A percentile compares a stretch with the other conserved stretches of the same genome.
Evolutionary conservation across 257 asterid species (phyloP).

Genomic region (Petunia axillaris): DNA sequence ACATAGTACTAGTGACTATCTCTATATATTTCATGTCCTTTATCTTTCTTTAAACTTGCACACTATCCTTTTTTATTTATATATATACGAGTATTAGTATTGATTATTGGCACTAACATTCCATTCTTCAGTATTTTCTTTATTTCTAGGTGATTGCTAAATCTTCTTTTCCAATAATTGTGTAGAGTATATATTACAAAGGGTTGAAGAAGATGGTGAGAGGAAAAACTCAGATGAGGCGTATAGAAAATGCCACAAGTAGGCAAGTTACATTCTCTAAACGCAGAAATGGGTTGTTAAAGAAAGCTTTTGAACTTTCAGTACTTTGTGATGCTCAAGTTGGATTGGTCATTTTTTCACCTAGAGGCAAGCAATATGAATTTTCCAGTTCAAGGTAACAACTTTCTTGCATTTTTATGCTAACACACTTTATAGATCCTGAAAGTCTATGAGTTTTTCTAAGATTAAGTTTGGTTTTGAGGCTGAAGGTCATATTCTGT

Average conservation of each 20-base stretch:
- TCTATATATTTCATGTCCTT: neutral
- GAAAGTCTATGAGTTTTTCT: neutral
- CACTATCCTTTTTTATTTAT: neutral
- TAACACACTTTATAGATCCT: neutral
- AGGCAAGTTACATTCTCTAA: constrained; percentile 94
- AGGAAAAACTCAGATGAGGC: constrained; percentile 97
- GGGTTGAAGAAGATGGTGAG: constrained; percentile 60
- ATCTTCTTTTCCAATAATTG: no score
- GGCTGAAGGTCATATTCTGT: neutral
- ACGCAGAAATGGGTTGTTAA: constrained; percentile 81
- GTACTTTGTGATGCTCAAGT: constrained; percentile 92
- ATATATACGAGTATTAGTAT: neutral
- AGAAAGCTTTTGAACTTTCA: constrained; percentile 86
- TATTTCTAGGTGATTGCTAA: neutral
- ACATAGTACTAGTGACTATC: no score
- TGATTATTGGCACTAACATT: neutral
- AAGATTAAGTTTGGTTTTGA: neutral
- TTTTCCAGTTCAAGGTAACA: constrained; percentile 76
- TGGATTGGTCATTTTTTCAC: constrained; percentile 76
- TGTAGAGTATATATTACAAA: neutral
- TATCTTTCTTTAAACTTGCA: constrained; percentile 3
- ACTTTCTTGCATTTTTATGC: neutral
- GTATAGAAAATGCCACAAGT: constrained; percentile 90
- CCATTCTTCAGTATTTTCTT: neutral
- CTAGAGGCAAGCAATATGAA: constrained; percentile 83